These are phyloP conservation scores for Curvularia spicifera DNA, from an alignment of 2,329 filamentous ascomycete species.

Conservation along the genomic window DNA sequence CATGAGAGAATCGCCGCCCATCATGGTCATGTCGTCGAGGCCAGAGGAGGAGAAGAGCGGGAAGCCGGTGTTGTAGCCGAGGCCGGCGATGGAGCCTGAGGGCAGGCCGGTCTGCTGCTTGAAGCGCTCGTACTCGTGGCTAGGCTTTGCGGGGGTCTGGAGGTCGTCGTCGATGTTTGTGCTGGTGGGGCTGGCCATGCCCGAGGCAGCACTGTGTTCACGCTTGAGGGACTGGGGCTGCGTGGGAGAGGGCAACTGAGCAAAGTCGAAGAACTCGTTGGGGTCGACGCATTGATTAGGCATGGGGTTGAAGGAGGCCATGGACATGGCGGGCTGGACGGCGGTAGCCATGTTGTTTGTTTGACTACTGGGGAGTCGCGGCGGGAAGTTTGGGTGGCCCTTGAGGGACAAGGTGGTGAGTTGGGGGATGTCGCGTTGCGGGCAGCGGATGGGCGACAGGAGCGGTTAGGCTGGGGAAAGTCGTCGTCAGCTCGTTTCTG, in stretches of 20 bases:
- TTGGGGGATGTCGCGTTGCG: slow-evolving; percentile 33
- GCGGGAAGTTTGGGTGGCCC: slow-evolving; percentile 24
- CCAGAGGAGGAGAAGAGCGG: slow-evolving; percentile 65
- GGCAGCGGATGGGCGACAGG: slow-evolving; percentile 25
- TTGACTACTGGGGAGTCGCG: slow-evolving; percentile 18
- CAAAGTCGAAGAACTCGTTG: slow-evolving; percentile 61
- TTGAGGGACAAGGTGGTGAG: slow-evolving; percentile 37
- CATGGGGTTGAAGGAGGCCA: slow-evolving; percentile 43
- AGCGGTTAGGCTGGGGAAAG: slow-evolving; percentile 44
- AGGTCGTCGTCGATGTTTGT: slow-evolving; percentile 60
- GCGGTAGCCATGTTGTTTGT: slow-evolving; percentile 44
- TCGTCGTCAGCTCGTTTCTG: slow-evolving; percentile 47
- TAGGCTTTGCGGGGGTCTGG: slow-evolving; percentile 75
- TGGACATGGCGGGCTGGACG: slow-evolving; percentile 46
- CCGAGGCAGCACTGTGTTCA: slow-evolving; percentile 61
- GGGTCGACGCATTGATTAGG: slow-evolving; percentile 50
- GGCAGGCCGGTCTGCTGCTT: slow-evolving; percentile 95
- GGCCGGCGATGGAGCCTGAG: slow-evolving; percentile 79
- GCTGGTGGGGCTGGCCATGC: slow-evolving; percentile 62
- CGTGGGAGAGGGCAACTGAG: slow-evolving; percentile 65
- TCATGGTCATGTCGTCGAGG: slow-evolving; percentile 71
- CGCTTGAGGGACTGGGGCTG: slow-evolving; percentile 56
- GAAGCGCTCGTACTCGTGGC: slow-evolving; percentile 94
- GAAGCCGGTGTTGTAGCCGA: slow-evolving; percentile 58
- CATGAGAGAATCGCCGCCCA: slow-evolving; percentile 57